Percentiles rank a stretch among this genome's conserved stretches.
These are phyloP conservation scores for Leccinum pallidistipes DNA, from an alignment of 1,284 basidiomycete genomes.

Conservation along the genomic window DNA sequence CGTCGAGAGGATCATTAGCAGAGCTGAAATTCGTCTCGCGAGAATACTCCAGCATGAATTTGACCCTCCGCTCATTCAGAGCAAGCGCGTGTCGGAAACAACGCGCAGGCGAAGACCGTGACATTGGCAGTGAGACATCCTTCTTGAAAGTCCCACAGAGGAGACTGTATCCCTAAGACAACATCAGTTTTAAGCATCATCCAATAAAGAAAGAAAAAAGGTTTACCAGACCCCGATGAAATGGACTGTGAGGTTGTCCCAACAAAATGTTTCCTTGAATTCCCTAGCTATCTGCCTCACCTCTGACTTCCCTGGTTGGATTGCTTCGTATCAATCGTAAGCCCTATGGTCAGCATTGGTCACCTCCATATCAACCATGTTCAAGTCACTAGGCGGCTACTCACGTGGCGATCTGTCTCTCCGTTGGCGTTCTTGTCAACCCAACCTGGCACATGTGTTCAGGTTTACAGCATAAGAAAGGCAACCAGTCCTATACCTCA, in stretches of 20 bases:
- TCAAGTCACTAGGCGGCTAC: neutral
- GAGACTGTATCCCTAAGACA: slow-evolving; percentile 44
- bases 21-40: slow-evolving; percentile 26
- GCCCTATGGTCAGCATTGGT: slow-evolving; percentile 30
- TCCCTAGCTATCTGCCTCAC: slow-evolving; percentile 18
- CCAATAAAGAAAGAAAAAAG: neutral
- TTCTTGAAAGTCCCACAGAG: slow-evolving; percentile 33
- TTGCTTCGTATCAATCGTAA: slow-evolving; percentile 37
- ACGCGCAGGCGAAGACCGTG: slow-evolving; percentile 21
- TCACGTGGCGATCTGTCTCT: slow-evolving; percentile 18
- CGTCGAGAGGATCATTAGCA: neutral
- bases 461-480: neutral
- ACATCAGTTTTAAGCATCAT: neutral
- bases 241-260: slow-evolving; percentile 34
- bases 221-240: slow-evolving; percentile 44
- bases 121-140: slow-evolving; percentile 27
- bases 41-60: slow-evolving; percentile 43
- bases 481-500: slow-evolving; percentile 25
- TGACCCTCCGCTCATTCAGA: slow-evolving; percentile 42
- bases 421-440: slow-evolving; percentile 28
- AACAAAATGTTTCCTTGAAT: slow-evolving; percentile 42
- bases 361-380: neutral
- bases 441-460: slow-evolving; percentile 27
- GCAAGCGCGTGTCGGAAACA: slow-evolving; percentile 44
- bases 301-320: slow-evolving; percentile 16